Evolutionary conservation across 2,329 filamentous ascomycete species (phyloP).

Genomic region (Taxawa tesnikishii): DNA sequence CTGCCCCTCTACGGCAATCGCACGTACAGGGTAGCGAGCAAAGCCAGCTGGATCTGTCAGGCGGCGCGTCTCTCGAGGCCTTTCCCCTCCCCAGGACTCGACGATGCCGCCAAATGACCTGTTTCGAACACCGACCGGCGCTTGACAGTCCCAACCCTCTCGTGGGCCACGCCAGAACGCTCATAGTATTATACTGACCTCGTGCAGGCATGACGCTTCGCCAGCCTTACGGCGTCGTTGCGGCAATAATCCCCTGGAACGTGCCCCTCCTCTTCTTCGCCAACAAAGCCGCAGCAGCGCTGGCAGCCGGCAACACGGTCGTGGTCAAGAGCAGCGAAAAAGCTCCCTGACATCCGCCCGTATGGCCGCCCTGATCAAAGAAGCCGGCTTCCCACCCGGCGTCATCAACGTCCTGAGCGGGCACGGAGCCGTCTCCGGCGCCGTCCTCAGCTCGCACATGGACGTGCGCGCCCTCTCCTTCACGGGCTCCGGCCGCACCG

Average conservation of each 20-base stretch:
- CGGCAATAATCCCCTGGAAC: conserved; percentile 49
- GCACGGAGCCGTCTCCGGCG: conserved; percentile 17
- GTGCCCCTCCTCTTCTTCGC: conserved; percentile 33
- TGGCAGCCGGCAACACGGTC: conserved; percentile 48
- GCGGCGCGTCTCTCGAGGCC: too few species aligned
- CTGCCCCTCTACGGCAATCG: too few species aligned
- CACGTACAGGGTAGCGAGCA: too few species aligned
- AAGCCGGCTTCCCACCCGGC: conserved; percentile 31
- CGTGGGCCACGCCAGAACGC: too few species aligned
- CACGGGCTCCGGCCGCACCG: conserved; percentile 14
- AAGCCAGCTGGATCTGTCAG: too few species aligned
- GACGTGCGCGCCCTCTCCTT: conserved; percentile 17
- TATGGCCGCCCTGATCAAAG: conserved; percentile 22
- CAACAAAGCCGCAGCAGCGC: conserved; percentile 46
- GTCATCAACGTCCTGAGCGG: conserved; percentile 28
- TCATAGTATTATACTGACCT: too few species aligned
- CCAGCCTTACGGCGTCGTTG: conserved; percentile 42
- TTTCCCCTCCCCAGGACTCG: too few species aligned
- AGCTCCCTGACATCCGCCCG: conserved; percentile 40
- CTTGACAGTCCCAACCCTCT: too few species aligned
- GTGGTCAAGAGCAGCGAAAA: conserved; percentile 52
- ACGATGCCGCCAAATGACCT: too few species aligned
- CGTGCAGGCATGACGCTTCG: conserved; percentile 32
- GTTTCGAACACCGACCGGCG: too few species aligned
- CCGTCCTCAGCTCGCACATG: conserved; percentile 18